Evolutionary conservation across 441 rosid species (phyloP).

Genomic region (Isatis lusitanica): DNA sequence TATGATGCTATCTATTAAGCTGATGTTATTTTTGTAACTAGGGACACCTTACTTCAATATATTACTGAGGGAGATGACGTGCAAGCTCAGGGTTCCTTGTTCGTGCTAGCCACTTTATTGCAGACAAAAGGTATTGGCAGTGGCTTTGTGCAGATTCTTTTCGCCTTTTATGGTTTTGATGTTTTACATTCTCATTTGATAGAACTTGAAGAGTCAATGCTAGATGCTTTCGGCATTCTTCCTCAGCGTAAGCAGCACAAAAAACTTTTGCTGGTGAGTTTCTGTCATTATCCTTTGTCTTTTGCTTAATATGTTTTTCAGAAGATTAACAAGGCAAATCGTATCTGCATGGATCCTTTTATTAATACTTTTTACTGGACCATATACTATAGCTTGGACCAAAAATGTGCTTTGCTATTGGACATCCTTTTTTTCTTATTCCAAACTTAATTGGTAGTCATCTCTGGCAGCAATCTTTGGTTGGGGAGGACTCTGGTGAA

Average conservation of each 20-base stretch:
- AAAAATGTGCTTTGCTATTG: background rate
- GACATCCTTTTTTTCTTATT: slow-evolving; percentile 2
- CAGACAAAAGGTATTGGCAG: slow-evolving; percentile 91
- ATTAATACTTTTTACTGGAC: background rate
- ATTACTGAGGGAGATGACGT: slow-evolving; percentile 71
- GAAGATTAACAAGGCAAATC: background rate
- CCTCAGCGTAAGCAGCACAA: slow-evolving; percentile 98
- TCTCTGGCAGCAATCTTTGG: slow-evolving; percentile 71
- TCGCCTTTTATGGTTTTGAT: slow-evolving; percentile 17
- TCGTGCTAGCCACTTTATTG: slow-evolving; percentile 86
- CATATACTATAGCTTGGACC: background rate
- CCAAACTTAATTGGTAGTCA: slow-evolving; percentile 28
- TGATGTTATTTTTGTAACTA: slow-evolving; percentile 37
- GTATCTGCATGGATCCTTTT: slow-evolving; percentile 10
- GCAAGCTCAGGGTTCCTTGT: slow-evolving; percentile 83
- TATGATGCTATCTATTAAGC: slow-evolving; percentile 3
- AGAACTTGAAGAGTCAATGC: slow-evolving; percentile 98
- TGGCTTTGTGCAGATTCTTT: slow-evolving; percentile 30
- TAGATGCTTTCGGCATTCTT: slow-evolving; percentile 97
- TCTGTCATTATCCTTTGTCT: slow-evolving; percentile 23
- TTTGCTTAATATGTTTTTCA: background rate
- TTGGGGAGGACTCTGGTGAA: slow-evolving; percentile 74
- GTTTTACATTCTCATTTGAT: slow-evolving; percentile 40
- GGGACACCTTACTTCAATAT: slow-evolving; percentile 81
- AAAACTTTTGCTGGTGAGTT: slow-evolving; percentile 86